Evolutionary conservation across 495 filamentous ascomycete species (phyloP).

Genomic region (Corynascus novoguineensis): DNA sequence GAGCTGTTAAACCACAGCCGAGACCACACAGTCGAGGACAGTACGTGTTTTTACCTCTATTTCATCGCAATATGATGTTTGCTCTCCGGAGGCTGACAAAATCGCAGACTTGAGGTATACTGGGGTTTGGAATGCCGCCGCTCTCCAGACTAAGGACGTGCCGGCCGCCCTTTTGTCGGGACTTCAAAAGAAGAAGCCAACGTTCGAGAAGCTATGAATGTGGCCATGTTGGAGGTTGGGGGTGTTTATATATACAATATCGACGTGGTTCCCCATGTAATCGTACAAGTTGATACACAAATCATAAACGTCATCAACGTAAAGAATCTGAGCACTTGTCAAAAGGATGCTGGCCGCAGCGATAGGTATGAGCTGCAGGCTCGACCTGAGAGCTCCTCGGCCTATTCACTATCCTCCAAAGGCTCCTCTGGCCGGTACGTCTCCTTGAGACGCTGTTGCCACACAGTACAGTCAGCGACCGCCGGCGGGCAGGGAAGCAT

Average conservation of each 20-base stretch:
- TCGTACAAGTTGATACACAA: background rate
- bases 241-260: background rate
- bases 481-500: background rate
- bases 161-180: conserved; percentile 66
- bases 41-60: conserved; percentile 41
- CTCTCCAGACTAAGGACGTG: conserved; percentile 77
- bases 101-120: conserved; percentile 70
- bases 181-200: conserved; percentile 71
- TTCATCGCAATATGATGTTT: background rate
- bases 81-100: background rate
- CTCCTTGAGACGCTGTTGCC: conserved; percentile 37
- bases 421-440: conserved; percentile 36
- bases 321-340: no score
- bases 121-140: conserved; percentile 76
- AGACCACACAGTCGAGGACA: conserved; percentile 72
- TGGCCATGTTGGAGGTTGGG: background rate
- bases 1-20: conserved; percentile 81
- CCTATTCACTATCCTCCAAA: conserved; percentile 38
- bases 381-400: background rate
- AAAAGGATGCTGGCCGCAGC: no score
- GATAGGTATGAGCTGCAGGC: no score
- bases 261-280: background rate
- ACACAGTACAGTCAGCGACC: background rate
- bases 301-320: no score
- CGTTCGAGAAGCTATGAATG: conserved; percentile 81